Evolutionary conservation across 2,329 filamentous ascomycete species (phyloP).

Genomic region (Hypomyces perniciosus): DNA sequence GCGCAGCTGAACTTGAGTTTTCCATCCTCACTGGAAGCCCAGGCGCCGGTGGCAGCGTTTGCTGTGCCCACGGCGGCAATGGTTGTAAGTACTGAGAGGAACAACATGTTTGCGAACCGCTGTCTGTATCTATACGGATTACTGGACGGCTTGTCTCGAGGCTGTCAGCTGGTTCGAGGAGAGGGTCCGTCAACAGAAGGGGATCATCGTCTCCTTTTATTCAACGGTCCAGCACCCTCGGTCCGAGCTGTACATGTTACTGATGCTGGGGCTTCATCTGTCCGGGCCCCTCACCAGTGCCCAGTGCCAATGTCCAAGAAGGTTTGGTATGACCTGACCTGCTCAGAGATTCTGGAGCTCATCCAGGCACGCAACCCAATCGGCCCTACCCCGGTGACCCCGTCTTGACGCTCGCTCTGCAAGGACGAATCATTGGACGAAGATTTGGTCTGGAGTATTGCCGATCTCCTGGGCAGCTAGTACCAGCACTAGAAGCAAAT

Average conservation of each 20-base stretch:
- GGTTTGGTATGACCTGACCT: neutral
- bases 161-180: neutral
- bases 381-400: constrained; percentile 8
- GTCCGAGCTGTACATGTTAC: neutral
- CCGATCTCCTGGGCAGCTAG: neutral
- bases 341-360: neutral
- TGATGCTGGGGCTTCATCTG: neutral
- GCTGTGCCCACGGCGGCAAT: constrained; percentile 6
- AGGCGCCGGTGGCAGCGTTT: constrained; percentile 12
- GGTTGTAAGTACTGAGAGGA: constrained; percentile 10
- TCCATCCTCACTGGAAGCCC: constrained; percentile 30
- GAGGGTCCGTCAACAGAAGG: neutral
- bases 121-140: neutral
- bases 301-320: neutral
- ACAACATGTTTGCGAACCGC: constrained; percentile 1
- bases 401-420: neutral
- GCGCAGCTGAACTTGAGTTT: constrained; percentile 29
- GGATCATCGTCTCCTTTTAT: constrained; percentile 10
- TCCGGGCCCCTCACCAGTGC: neutral
- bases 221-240: neutral
- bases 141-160: neutral
- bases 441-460: neutral
- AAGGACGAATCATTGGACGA: no score
- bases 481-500: neutral
- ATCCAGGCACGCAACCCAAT: constrained; percentile 7